These are phyloP conservation scores for Agaricales sp. DNA, from an alignment of 1,284 basidiomycete species.

Conservation along the genomic window DNA sequence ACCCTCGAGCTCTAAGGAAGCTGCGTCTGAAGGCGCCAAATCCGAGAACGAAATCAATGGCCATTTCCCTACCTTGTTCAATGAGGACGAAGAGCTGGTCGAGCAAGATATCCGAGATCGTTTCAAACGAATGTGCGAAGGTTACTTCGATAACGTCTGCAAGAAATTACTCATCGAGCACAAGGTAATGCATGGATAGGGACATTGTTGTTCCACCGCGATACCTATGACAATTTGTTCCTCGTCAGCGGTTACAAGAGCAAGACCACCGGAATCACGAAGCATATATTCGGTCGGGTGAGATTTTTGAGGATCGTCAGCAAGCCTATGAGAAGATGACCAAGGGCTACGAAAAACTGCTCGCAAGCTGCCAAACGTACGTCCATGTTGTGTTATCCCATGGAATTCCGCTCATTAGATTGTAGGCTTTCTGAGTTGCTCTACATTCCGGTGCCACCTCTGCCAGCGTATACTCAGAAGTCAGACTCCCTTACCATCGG, in stretches of 20 bases:
- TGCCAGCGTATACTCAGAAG: conserved; percentile 75
- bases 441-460: conserved; percentile 67
- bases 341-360: conserved; percentile 86
- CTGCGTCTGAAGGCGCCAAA: conserved; percentile 38
- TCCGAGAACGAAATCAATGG: conserved; percentile 30
- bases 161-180: conserved; percentile 91
- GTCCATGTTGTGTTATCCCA: conserved; percentile 14
- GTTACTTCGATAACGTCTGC: conserved; percentile 86
- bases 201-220: conserved; percentile 9
- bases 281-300: conserved; percentile 96
- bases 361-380: conserved; percentile 78
- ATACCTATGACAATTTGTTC: conserved; percentile 6
- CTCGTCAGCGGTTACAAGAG: conserved; percentile 77
- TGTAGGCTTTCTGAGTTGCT: conserved; percentile 81
- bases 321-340: conserved; percentile 99
- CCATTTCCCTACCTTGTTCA: conserved; percentile 29
- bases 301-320: conserved; percentile 98
- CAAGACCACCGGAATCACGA: conserved; percentile 96
- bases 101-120: conserved; percentile 78
- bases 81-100: conserved; percentile 65
- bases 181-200: conserved; percentile 46
- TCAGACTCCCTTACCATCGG: conserved; percentile 72
- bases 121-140: conserved; percentile 88
- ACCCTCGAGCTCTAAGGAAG: conserved; percentile 43
- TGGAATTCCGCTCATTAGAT: not conserved